These are phyloP conservation scores for Isabelozyma rhagii DNA, from an alignment of 805 yeast genomes.

Conservation along the genomic window DNA sequence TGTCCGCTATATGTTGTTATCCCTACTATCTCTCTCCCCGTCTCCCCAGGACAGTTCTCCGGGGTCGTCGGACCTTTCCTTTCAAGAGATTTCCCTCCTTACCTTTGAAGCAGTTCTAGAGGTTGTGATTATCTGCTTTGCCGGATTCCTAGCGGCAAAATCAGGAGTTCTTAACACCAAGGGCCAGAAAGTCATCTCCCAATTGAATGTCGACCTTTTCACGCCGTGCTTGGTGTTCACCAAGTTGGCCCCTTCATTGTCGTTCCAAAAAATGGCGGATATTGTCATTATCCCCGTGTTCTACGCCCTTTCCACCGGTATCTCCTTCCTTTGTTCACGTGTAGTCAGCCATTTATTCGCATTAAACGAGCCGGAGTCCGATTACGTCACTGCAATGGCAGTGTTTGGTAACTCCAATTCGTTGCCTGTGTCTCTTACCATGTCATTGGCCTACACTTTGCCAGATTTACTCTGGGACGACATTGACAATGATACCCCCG, in stretches of 20 bases:
- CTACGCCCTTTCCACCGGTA: slow-evolving; percentile 76
- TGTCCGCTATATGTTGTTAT: not conserved
- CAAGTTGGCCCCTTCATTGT: slow-evolving; percentile 65
- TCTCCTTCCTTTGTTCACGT: slow-evolving; percentile 64
- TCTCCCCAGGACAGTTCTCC: not conserved
- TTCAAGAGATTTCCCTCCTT: slow-evolving; percentile 51
- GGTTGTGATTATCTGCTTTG: slow-evolving; percentile 79
- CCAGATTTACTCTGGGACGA: slow-evolving; percentile 78
- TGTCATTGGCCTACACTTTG: slow-evolving; percentile 72
- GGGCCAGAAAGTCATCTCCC: slow-evolving; percentile 75
- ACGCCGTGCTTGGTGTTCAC: slow-evolving; percentile 94
- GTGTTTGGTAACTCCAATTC: slow-evolving; percentile 96
- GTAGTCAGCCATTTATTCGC: slow-evolving; percentile 49
- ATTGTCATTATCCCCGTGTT: slow-evolving; percentile 81
- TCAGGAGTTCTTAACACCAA: slow-evolving; percentile 63
- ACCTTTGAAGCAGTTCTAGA: slow-evolving; percentile 91
- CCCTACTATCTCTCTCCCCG: not conserved
- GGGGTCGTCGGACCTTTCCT: slow-evolving; percentile 25
- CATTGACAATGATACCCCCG: slow-evolving; percentile 60
- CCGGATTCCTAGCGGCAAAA: slow-evolving; percentile 84
- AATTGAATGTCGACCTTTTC: slow-evolving; percentile 83
- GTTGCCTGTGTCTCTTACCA: slow-evolving; percentile 85
- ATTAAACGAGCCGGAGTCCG: slow-evolving; percentile 72
- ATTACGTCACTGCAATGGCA: slow-evolving; percentile 95
- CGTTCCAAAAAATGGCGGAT: slow-evolving; percentile 74